A percentile compares a stretch with the other conserved stretches of the same genome.
Evolutionary conservation across 768 basidiomycete species (phyloP).

Genomic region (Leucocoprinus sp.): DNA sequence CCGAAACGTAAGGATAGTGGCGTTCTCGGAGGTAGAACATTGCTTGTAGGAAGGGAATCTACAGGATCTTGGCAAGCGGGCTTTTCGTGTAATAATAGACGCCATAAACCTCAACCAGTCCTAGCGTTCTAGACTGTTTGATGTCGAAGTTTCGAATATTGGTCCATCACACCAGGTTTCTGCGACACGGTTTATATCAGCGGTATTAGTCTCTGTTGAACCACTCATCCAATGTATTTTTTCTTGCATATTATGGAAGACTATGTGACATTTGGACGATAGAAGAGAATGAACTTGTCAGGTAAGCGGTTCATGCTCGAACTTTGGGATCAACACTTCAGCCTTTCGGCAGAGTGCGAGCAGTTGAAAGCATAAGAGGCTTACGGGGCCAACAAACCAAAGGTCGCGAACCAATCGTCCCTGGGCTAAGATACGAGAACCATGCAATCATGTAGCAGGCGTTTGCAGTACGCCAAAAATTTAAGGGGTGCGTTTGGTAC

Average conservation of each 20-base stretch:
- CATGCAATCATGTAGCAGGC: slow-evolving; percentile 55
- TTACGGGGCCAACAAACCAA: too few relatives aligned
- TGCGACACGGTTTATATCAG: too few relatives aligned
- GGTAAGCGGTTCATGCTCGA: slow-evolving; percentile 52
- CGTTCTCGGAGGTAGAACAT: background rate
- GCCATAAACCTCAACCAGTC: slow-evolving; percentile 21
- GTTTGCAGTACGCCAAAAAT: slow-evolving; percentile 39
- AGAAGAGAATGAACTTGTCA: slow-evolving; percentile 48
- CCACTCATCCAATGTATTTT: too few relatives aligned
- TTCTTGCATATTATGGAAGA: slow-evolving; percentile 52
- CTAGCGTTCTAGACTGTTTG: slow-evolving; percentile 12
- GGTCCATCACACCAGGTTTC: slow-evolving; percentile 49
- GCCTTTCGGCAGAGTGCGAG: too few relatives aligned
- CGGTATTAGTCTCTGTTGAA: too few relatives aligned
- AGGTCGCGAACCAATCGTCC: slow-evolving; percentile 34
- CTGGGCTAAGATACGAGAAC: slow-evolving; percentile 55
- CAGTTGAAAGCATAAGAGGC: too few relatives aligned
- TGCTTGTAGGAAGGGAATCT: slow-evolving; percentile 5
- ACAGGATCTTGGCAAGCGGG: slow-evolving; percentile 33
- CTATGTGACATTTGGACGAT: slow-evolving; percentile 57
- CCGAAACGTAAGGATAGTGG: background rate
- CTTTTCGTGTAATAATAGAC: slow-evolving; percentile 45
- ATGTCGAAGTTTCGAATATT: slow-evolving; percentile 25
- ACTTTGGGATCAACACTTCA: too few relatives aligned
- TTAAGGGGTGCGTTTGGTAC: slow-evolving; percentile 7